phyloP scores from a whole-genome alignment of 2,329 filamentous ascomycete genomes.

The Uncinocarpus reesii region DNA sequence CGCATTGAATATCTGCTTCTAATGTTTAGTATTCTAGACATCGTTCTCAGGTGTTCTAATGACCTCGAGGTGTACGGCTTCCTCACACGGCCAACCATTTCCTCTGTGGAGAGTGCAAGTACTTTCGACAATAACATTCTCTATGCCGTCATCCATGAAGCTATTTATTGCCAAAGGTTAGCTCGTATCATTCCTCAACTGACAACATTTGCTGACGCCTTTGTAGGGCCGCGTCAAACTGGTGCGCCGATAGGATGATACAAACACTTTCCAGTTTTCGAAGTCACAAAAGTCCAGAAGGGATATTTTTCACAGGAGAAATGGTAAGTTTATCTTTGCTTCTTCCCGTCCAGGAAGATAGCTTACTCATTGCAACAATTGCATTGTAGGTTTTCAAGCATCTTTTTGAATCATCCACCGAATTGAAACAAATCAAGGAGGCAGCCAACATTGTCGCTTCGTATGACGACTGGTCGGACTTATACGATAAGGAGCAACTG shows the following conservation, averaged over 20 bases:
- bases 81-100: slow-evolving; percentile 61
- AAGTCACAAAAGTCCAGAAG: slow-evolving; percentile 36
- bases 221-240: slow-evolving; percentile 50
- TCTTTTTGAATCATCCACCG: slow-evolving; percentile 70
- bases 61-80: slow-evolving; percentile 70
- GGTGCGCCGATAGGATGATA: slow-evolving; percentile 53
- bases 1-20: background rate
- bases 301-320: slow-evolving; percentile 76
- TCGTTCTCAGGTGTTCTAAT: slow-evolving; percentile 58
- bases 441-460: slow-evolving; percentile 62
- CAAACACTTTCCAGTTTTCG: slow-evolving; percentile 38
- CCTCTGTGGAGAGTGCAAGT: slow-evolving; percentile 55
- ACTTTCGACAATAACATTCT: slow-evolving; percentile 67
- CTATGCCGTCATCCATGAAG: slow-evolving; percentile 79
- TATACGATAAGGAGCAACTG: slow-evolving; percentile 68
- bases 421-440: slow-evolving; percentile 58
- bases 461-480: slow-evolving; percentile 57
- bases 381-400: slow-evolving; percentile 56
- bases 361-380: background rate
- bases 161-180: slow-evolving; percentile 68
- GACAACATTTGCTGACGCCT: background rate
- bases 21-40: slow-evolving; percentile 31
- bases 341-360: background rate
- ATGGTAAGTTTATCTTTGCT: slow-evolving; percentile 47
- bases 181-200: slow-evolving; percentile 12